Conservation (phyloP, 768 basidiomycete genomes). For the Nidularia pulvinata region DNA sequence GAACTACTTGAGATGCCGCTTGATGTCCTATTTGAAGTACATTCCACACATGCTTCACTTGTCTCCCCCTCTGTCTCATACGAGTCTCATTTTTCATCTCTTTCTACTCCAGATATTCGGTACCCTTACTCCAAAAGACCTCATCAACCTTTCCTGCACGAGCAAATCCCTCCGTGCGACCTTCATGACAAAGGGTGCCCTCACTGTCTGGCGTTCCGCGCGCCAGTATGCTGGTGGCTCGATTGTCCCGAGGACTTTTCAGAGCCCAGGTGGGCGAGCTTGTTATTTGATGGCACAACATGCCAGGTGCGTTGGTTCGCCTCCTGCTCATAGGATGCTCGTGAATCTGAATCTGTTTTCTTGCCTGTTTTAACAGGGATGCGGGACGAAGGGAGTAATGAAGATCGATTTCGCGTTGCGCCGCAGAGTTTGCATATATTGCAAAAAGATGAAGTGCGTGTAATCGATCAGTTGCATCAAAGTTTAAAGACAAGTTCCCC, state of each 20-base stretch:
- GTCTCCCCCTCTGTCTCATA: too few species aligned
- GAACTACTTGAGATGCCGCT: too few species aligned
- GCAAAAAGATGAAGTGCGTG: conserved; percentile 22
- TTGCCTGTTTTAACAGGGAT: conserved; percentile 5
- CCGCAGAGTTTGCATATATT: conserved; percentile 18
- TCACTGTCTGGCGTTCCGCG: conserved; percentile 19
- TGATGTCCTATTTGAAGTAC: too few species aligned
- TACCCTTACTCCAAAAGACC: conserved; percentile 16
- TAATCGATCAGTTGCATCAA: conserved; percentile 3
- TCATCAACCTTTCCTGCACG: conserved; percentile 17
- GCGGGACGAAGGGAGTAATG: conserved; percentile 10
- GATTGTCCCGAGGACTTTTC: conserved; percentile 16
- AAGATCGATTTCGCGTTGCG: conserved; percentile 20
- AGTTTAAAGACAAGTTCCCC: conserved; percentile 20
- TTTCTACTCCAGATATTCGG: conserved; percentile 16
- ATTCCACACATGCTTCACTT: too few species aligned
- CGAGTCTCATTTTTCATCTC: neutral
- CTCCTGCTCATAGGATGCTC: neutral
- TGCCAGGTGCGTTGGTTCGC: conserved; percentile 17
- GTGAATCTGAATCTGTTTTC: neutral
- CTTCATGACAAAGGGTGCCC: conserved; percentile 10
- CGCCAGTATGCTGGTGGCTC: conserved; percentile 8
- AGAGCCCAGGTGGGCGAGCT: conserved; percentile 20
- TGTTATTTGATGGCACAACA: conserved; percentile 16
- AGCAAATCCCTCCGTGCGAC: conserved; percentile 16